phyloP scores from a whole-genome alignment of 805 yeast genomes.

The Blastobotrys parvus region DNA sequence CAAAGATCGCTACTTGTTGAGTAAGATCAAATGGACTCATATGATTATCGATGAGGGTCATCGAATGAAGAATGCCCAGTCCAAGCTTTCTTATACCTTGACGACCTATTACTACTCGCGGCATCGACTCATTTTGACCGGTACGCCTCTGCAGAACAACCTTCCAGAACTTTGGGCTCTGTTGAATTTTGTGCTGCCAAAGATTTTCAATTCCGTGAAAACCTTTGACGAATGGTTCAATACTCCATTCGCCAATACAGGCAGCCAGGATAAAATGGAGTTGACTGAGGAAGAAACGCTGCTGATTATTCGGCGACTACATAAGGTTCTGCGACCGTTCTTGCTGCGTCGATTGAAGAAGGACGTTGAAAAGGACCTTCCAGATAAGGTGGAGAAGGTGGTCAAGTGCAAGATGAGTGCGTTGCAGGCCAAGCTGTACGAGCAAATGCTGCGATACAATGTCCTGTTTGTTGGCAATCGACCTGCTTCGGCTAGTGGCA shows the following conservation, averaged over 20 bases:
- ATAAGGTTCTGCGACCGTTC: slow-evolving; percentile 92
- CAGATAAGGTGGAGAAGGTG: slow-evolving; percentile 91
- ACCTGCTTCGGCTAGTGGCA: slow-evolving; percentile 30
- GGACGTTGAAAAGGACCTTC: slow-evolving; percentile 94
- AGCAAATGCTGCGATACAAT: slow-evolving; percentile 85
- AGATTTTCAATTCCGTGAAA: slow-evolving; percentile 92
- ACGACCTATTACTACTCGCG: slow-evolving; percentile 77
- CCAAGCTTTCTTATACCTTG: slow-evolving; percentile 78
- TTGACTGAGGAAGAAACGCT: slow-evolving; percentile 93
- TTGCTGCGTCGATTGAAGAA: slow-evolving; percentile 88
- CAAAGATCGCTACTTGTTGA: slow-evolving; percentile 72
- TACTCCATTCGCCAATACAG: slow-evolving; percentile 96
- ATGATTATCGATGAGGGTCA: slow-evolving; percentile 99
- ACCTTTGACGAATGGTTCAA: slow-evolving; percentile 98
- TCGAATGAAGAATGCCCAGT: slow-evolving; percentile 89
- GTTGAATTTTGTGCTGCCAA: slow-evolving; percentile 87
- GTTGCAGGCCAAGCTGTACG: slow-evolving; percentile 72
- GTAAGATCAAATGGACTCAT: slow-evolving; percentile 85
- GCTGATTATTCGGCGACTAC: slow-evolving; percentile 88
- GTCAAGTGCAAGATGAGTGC: slow-evolving; percentile 90
- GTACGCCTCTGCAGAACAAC: slow-evolving; percentile 94
- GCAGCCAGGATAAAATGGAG: slow-evolving; percentile 89
- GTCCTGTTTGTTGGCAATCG: slow-evolving; percentile 60
- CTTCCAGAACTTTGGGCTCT: slow-evolving; percentile 96
- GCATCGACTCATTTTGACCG: slow-evolving; percentile 84